phyloP scores from a whole-genome alignment of 148 eudicot species.

The Cornus controversa region DNA sequence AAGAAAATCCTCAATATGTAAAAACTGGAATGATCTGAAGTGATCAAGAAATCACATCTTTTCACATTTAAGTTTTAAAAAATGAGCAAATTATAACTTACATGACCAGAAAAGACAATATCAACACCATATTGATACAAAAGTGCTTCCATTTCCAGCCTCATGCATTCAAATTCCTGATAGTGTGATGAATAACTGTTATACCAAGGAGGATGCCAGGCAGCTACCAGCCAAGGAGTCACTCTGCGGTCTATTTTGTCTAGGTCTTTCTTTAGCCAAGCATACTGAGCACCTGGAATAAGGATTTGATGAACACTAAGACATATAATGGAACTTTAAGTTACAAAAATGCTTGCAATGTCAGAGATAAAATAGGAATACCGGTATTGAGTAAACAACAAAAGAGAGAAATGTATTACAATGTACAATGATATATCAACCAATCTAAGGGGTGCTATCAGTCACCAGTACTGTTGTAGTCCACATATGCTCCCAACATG shows the following conservation, averaged over 20 bases:
- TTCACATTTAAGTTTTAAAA: not conserved
- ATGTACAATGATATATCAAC: not conserved
- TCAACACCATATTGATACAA: slow-evolving; percentile 67
- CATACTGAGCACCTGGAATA: slow-evolving; percentile 67
- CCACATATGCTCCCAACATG: slow-evolving; percentile 85
- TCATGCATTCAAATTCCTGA: slow-evolving; percentile 97
- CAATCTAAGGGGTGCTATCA: not conserved
- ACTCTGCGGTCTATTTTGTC: slow-evolving; percentile 42
- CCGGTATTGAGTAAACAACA: not conserved
- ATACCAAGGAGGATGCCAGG: slow-evolving; percentile 96
- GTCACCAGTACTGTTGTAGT: slow-evolving; percentile 65
- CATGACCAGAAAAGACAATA: slow-evolving; percentile 91
- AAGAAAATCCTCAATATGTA: not conserved
- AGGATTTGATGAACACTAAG: not conserved
- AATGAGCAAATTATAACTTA: slow-evolving; percentile 35
- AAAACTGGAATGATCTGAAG: not conserved
- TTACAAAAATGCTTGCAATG: not conserved
- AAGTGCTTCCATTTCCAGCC: slow-evolving; percentile 81
- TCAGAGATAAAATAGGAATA: not conserved
- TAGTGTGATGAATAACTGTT: slow-evolving; percentile 94
- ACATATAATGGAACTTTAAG: not conserved
- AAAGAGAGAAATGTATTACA: not conserved
- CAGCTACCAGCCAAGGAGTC: slow-evolving; percentile 90
- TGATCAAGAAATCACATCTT: not conserved
- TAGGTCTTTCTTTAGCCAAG: slow-evolving; percentile 70